Evolutionary conservation across 257 asterid genomes (phyloP).

Genomic region (Nyctanthes arbortristis): DNA sequence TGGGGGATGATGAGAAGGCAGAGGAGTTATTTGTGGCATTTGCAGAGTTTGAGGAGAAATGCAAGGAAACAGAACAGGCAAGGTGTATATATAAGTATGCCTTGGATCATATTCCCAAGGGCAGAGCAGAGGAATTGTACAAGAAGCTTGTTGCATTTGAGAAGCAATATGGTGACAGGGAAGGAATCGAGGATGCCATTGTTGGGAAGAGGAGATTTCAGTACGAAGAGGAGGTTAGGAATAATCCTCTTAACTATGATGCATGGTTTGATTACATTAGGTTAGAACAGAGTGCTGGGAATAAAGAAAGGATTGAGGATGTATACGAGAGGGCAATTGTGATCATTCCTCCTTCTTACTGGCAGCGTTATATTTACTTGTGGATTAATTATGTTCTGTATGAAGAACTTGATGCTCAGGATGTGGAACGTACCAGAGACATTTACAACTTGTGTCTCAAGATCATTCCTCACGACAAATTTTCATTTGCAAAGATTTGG

Average conservation of each 20-base stretch:
- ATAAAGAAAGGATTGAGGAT: conserved; percentile 66
- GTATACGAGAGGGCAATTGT: conserved; percentile 90
- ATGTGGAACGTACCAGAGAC: conserved; percentile 83
- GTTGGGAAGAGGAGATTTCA: conserved; percentile 90
- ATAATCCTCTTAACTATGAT: conserved; percentile 81
- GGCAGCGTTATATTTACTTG: conserved; percentile 90
- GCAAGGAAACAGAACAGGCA: conserved; percentile 91
- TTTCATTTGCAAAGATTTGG: conserved; percentile 91
- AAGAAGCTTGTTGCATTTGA: conserved; percentile 89
- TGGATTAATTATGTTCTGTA: conserved; percentile 91
- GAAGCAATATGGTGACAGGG: conserved; percentile 89
- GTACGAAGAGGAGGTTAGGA: conserved; percentile 85
- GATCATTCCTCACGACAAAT: conserved; percentile 60
- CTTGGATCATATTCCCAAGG: conserved; percentile 88
- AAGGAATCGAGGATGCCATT: conserved; percentile 93
- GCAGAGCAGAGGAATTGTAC: conserved; percentile 84
- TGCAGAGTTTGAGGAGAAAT: conserved; percentile 88
- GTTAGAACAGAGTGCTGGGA: conserved; percentile 77
- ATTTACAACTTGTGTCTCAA: conserved; percentile 72
- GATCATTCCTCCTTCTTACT: conserved; percentile 87
- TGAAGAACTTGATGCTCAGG: conserved; percentile 87
- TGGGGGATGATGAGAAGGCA: conserved; percentile 89
- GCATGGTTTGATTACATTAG: conserved; percentile 90
- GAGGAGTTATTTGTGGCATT: conserved; percentile 85
- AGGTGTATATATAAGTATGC: conserved; percentile 81